Percentiles rank a stretch among this genome's conserved stretches.
Conservation (phyloP, 495 filamentous ascomycete genomes). For the Penicillium antarcticum region DNA sequence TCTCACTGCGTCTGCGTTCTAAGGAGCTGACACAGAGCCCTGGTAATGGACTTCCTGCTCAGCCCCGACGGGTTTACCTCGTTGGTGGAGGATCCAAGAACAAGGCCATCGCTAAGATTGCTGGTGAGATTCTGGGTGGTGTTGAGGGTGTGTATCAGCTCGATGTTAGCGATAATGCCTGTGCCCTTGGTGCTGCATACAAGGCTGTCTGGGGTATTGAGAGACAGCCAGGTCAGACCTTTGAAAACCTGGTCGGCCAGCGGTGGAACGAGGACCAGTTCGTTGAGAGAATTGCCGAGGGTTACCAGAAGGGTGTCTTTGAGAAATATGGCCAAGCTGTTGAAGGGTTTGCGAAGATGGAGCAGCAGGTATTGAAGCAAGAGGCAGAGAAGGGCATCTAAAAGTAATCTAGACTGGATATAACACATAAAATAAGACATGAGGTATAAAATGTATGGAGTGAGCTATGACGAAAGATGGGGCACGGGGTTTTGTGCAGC, state of each 20-base stretch:
- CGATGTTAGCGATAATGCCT: conserved; percentile 94
- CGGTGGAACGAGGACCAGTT: conserved; percentile 85
- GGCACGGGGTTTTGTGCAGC: not conserved
- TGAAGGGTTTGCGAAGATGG: conserved; percentile 76
- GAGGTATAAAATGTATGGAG: no score
- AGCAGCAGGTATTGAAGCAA: conserved; percentile 57
- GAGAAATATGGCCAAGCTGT: conserved; percentile 73
- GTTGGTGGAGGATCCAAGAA: conserved; percentile 90
- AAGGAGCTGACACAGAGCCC: conserved; percentile 65
- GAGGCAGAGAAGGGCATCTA: conserved; percentile 12
- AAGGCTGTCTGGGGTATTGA: conserved; percentile 93
- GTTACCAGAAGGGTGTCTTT: conserved; percentile 72
- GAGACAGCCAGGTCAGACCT: conserved; percentile 62
- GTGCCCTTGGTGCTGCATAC: conserved; percentile 92
- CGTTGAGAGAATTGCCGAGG: conserved; percentile 75
- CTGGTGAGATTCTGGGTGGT: conserved; percentile 85
- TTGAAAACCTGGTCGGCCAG: conserved; percentile 78
- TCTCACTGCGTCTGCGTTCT: conserved; percentile 83
- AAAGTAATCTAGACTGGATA: not conserved
- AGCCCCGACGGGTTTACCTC: conserved; percentile 87
- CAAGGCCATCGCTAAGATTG: conserved; percentile 74
- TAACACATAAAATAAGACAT: no score
- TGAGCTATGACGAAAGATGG: no score
- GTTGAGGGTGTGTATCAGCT: conserved; percentile 86
- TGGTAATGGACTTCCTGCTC: conserved; percentile 59